phyloP scores from a whole-genome alignment of 202 grass and related monocot genomes.

The Zizania palustris region DNA sequence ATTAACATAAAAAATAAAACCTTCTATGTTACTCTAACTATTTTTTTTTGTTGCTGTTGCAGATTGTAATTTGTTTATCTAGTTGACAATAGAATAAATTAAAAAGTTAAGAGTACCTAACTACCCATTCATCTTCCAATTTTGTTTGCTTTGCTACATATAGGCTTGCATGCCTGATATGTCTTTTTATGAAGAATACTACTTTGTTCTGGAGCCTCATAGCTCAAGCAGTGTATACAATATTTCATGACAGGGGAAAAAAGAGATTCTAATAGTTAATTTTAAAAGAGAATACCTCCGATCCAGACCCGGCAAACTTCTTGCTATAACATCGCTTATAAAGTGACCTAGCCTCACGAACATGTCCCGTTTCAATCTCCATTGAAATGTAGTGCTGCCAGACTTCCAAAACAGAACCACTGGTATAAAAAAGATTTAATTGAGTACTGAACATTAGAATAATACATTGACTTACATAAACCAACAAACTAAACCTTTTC shows the following conservation, averaged over 20 bases:
- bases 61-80: slow-evolving; percentile 9
- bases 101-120: background rate
- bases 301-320: slow-evolving; percentile 80
- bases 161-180: background rate
- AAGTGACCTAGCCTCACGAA: slow-evolving; percentile 81
- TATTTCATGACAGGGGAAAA: too few species aligned
- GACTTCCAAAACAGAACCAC: slow-evolving; percentile 78
- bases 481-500: slow-evolving; percentile 66
- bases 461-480: slow-evolving; percentile 28
- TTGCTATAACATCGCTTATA: slow-evolving; percentile 94
- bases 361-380: slow-evolving; percentile 70
- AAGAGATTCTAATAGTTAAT: background rate
- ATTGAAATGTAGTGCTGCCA: slow-evolving; percentile 84
- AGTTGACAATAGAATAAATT: slow-evolving; percentile 7
- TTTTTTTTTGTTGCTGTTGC: background rate
- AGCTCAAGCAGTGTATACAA: too few species aligned
- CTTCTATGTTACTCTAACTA: background rate
- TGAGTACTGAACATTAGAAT: background rate
- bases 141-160: background rate
- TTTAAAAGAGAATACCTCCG: slow-evolving; percentile 66
- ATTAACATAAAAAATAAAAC: background rate
- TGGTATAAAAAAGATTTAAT: slow-evolving; percentile 55
- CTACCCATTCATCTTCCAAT: background rate
- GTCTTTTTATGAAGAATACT: slow-evolving; percentile 1
- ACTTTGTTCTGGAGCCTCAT: too few species aligned